A percentile compares a stretch with the other conserved stretches of the same genome.
Evolutionary conservation across 2,329 filamentous ascomycete genomes (phyloP).

Genomic region (Penicillium frequentans): DNA sequence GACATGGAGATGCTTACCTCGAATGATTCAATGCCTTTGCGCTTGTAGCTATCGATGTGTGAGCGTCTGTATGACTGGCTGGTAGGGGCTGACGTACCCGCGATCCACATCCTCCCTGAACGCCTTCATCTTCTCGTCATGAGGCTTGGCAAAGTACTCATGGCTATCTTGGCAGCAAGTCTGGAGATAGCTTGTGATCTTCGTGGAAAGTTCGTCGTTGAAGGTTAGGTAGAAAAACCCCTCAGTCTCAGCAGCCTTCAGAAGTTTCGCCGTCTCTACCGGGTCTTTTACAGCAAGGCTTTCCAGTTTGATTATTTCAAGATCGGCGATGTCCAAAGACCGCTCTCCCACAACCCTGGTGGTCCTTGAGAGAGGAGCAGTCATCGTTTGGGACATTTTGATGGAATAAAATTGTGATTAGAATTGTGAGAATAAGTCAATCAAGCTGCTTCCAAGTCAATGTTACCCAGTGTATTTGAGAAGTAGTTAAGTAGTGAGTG

Average conservation of each 20-base stretch:
- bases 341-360: slow-evolving; percentile 4
- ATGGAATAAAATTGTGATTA: background rate
- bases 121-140: slow-evolving; percentile 13
- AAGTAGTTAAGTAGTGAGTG: background rate
- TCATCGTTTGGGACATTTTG: slow-evolving; percentile 6
- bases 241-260: slow-evolving; percentile 10
- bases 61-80: background rate
- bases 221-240: slow-evolving; percentile 15
- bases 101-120: slow-evolving; percentile 7
- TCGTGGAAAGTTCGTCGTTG: slow-evolving; percentile 3
- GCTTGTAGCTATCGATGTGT: slow-evolving; percentile 9
- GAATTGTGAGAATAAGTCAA: background rate
- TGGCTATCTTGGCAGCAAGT: slow-evolving; percentile 6
- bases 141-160: slow-evolving; percentile 12
- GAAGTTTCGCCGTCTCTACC: slow-evolving; percentile 8
- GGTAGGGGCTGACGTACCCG: slow-evolving; percentile 3
- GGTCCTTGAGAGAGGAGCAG: background rate
- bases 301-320: slow-evolving; percentile 3
- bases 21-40: slow-evolving; percentile 9
- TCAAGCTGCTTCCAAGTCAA: background rate
- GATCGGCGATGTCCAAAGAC: slow-evolving; percentile 4
- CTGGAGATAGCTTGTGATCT: background rate
- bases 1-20: slow-evolving; percentile 2
- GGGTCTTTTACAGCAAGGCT: slow-evolving; percentile 7
- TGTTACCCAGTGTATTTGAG: background rate